Evolutionary conservation across 2,329 filamentous ascomycete genomes (phyloP), one percentile per base, ranked within the genome.

Genomic region (Alternaria conjuncta): DNA sequence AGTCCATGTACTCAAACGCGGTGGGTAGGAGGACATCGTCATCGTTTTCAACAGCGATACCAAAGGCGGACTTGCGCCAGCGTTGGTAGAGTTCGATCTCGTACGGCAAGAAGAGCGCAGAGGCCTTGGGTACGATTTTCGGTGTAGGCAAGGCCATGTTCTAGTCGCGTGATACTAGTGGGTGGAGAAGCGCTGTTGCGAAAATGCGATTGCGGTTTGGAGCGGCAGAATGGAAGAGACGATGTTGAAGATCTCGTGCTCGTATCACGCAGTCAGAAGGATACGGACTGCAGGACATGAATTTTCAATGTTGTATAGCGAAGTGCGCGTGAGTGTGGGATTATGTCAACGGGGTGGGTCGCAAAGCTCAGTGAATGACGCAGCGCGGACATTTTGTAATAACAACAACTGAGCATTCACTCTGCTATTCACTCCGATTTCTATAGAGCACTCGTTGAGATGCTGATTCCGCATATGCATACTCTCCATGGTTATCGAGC

Each of bases 1-100:
- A 67, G 1, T 60, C 63, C 20, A 49, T 55, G 47, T 67, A 63
- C 49, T 67, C 59, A 23, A 60, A 55, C 1, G 65, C 65, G 23
- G 55, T 62, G 12, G 65, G 65, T 1, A 67, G 36, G 5, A 41
- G 26, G 25, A 55, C 2, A 4, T 32, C 4, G 1, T 41, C 23
- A 2, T 53, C 54, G 36, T 45, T 3, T 6, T 30, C 10, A 2
- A 6, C 6, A 5, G 25, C 36, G 13, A 23, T 18, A 15, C 18
- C 9, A 12, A 32, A n/a, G 15, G 21, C 6, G 30, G 28, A 18
- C 10, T 32, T 4, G 43, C 50, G 50, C 50, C 60, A 60, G 11
- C 21, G 20, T 15, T 60, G 18, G 56, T 63, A 60, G n/a, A 49
- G 11, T 15, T 18, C 25, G n/a, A 64, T 45, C 9, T 61, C 45